Conservation (phyloP, 768 basidiomycete species). For the Termitomyces sp. region DNA sequence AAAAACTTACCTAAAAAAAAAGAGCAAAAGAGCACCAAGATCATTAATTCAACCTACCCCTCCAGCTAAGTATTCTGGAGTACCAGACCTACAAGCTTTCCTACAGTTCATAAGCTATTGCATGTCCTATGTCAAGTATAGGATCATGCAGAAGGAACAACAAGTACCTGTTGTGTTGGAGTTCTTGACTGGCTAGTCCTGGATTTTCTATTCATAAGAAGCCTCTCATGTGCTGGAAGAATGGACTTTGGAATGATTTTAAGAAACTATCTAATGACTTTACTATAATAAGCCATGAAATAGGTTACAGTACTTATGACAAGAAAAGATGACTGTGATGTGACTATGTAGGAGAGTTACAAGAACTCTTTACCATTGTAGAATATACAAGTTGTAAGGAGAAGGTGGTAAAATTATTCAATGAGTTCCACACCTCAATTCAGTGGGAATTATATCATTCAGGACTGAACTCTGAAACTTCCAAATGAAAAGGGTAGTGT, state of each 20-base stretch:
- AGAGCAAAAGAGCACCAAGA: neutral
- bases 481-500: constrained; percentile 23
- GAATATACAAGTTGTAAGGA: constrained; percentile 23
- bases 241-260: constrained; percentile 1
- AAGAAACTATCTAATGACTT: neutral
- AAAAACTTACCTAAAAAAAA: neutral
- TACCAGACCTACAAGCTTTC: constrained; percentile 5
- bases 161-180: neutral
- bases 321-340: constrained; percentile 4
- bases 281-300: constrained; percentile 14
- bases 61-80: constrained; percentile 15
- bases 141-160: neutral
- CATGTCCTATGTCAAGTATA: constrained; percentile 14
- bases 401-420: constrained; percentile 32
- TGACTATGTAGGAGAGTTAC: constrained; percentile 28
- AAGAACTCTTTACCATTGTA: constrained; percentile 26
- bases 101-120: constrained; percentile 17
- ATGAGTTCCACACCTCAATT: constrained; percentile 18
- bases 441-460: constrained; percentile 19
- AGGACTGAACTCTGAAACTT: constrained; percentile 23
- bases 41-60: constrained; percentile 8
- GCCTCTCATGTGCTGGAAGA: neutral
- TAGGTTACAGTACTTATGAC: too few species aligned
- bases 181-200: neutral
- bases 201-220: neutral